A percentile compares a stretch with the other conserved stretches of the same genome.
These are phyloP conservation scores for Pholiota microspora DNA, from an alignment of 768 basidiomycete genomes.

Conservation along the genomic window DNA sequence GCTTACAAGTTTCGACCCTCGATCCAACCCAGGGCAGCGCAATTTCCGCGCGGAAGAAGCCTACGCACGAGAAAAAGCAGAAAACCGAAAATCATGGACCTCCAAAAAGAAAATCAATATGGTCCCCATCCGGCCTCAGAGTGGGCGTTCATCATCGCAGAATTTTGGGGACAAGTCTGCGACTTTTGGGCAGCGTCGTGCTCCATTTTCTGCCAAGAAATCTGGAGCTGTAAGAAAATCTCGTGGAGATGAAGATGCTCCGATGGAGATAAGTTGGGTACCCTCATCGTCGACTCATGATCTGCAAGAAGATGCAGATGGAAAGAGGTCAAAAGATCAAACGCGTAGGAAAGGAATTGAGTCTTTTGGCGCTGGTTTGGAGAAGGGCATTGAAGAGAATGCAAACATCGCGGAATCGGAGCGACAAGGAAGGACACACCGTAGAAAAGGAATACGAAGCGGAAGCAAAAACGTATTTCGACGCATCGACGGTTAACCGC, in stretches of 20 bases:
- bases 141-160: constrained; percentile 23
- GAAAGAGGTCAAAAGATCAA: constrained; percentile 23
- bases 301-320: constrained; percentile 29
- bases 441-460: constrained; percentile 79
- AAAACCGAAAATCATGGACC: constrained; percentile 30
- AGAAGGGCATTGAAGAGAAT: constrained; percentile 64
- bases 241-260: constrained; percentile 46
- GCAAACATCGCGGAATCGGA: constrained; percentile 61
- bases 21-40: constrained; percentile 45
- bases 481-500: constrained; percentile 21
- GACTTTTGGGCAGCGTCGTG: constrained; percentile 71
- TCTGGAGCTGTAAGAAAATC: constrained; percentile 14
- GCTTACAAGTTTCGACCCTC: constrained; percentile 49
- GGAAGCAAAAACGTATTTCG: constrained; percentile 88
- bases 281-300: constrained; percentile 48
- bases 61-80: constrained; percentile 37
- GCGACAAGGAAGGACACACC: constrained; percentile 72
- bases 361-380: constrained; percentile 85
- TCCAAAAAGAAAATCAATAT: constrained; percentile 52
- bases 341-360: constrained; percentile 62
- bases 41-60: constrained; percentile 47
- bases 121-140: constrained; percentile 58
- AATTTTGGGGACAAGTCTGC: constrained; percentile 44
- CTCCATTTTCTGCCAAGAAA: constrained; percentile 16
- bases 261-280: constrained; percentile 84